Evolutionary conservation across 106 monocot genomes (phyloP), one percentile per base, ranked within the genome.

Genomic region (Vanilla planifolia): DNA sequence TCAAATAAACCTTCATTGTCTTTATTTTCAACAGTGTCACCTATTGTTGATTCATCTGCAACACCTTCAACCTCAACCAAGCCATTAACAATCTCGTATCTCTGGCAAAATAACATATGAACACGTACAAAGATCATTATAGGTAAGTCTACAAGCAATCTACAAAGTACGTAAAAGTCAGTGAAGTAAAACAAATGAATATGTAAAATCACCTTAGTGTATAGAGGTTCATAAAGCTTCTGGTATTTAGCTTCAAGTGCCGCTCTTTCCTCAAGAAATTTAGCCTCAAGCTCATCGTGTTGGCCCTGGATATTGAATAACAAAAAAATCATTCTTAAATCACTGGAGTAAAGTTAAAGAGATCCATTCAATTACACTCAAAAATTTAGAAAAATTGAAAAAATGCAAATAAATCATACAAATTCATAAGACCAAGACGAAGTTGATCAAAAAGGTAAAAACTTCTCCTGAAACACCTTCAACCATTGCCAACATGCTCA

Each of bases 41-140:
- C 66, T 17, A 44, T 51, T 44, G 58, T n/a, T 52, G 33, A 30
- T 34, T 75, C 63, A 59, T 21, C 70, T 15, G 59, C 30, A 66
- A 41, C 20, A 36, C 69, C 66, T 51, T 77, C 81, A 51, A 71
- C 77, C 56, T 82, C 82, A 52, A 63, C 70, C 19, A 73, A 25
- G 41, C 77, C 77, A 71, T 71, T 82, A 28, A 82, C 82, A 62
- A 74, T 77, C 35, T 82, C 73, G 63, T 41, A 83, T 22, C 78
- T 70, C 83, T 78, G 74, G 21, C n/a, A n/a, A n/a, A n/a, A n/a
- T n/a, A n/a, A n/a, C n/a, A n/a, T n/a, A n/a, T n/a, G n/a, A n/a
- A n/a, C n/a, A n/a, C n/a, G n/a, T n/a, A n/a, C n/a, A n/a, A n/a
- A 51, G 33, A 11, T 21, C 17, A 2, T 4, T 5, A 17, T 30